Base-by-base conservation (phyloP, 1,139 yeast genomes). In the Lodderomyces theae region DNA sequence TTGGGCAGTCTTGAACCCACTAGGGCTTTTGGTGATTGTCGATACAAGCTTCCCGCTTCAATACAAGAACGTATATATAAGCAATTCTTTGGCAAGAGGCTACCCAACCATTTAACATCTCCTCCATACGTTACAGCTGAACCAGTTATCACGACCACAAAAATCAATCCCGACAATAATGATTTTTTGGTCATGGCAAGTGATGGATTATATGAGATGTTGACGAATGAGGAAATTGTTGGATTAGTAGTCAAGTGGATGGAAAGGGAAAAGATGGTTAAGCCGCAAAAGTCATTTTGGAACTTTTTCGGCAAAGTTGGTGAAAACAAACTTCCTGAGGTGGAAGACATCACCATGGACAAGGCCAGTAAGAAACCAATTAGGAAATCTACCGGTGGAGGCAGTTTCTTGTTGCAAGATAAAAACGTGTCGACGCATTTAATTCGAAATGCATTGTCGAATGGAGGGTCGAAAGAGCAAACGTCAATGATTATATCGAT, bases 71-170 rank as follows among this genome's bases (percentile, higher is more conserved):
- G 77, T 44, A 74, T 86, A 21, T 84, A 87, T 51, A 74, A 82
- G 46, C 84, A 82, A 55, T 84, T 88, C 52, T 90, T 90, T 59
- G 95, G 96, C 28, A 79, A 92, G 57, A 70, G 83, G 44, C 79
- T 86, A 37, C 97, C 97, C 3, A 77, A 79, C 39, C 82, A 83
- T 52, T 74, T 88, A 48, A 70, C 80, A 46, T 83, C 96, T 1
- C 98, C 99, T 5, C 99, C 99, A 0, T 92, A 92, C 60, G 97
- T 92, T 26, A 92, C 98, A 1, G 97, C 98, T 1, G 90, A 84
- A 58, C 99, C 99, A 0, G 96, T 84, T 22, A 75, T 92, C 25
- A 85, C 96, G 9, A 82, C 95, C 2, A 84, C 94, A 10, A 79
- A 82, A 54, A 78, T 94, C 38, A 72, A 74, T 41, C 86, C 92